These are phyloP conservation scores for Vigna unguiculata DNA, from an alignment of 306 rosid genomes.

Conservation along the genomic window DNA sequence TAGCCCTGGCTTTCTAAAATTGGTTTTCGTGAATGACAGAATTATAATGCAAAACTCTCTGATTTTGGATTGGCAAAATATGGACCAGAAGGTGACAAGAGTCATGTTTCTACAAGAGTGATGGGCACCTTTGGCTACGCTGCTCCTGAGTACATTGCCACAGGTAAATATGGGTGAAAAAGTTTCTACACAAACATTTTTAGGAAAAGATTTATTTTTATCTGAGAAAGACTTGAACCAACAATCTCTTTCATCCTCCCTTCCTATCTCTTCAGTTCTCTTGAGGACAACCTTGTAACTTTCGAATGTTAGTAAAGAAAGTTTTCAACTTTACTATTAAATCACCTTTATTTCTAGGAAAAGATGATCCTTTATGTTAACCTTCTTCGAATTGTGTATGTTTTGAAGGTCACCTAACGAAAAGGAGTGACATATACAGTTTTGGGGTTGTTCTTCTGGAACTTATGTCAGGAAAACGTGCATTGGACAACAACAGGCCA, in stretches of 20 bases:
- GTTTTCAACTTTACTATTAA: no score
- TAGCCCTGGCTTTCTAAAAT: conserved; percentile 39
- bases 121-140: conserved; percentile 95
- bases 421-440: conserved; percentile 88
- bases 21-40: conserved; percentile 56
- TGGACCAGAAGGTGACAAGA: conserved; percentile 82
- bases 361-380: conserved; percentile 16
- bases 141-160: conserved; percentile 92
- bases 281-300: no score
- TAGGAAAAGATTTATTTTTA: no score
- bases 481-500: conserved; percentile 82
- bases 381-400: conserved; percentile 16
- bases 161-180: conserved; percentile 56
- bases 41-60: conserved; percentile 81
- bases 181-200: no score
- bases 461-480: conserved; percentile 78
- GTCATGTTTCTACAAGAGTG: conserved; percentile 94
- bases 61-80: conserved; percentile 97
- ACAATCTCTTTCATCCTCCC: no score
- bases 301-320: no score
- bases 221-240: no score
- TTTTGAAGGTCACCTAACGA: conserved; percentile 84
- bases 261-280: no score
- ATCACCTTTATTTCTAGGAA: no score
- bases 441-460: conserved; percentile 92